A percentile compares a stretch with the other conserved stretches of the same genome.
phyloP scores from a whole-genome alignment of 164 flowering plant species.

The Magnolia kwangsiensis region DNA sequence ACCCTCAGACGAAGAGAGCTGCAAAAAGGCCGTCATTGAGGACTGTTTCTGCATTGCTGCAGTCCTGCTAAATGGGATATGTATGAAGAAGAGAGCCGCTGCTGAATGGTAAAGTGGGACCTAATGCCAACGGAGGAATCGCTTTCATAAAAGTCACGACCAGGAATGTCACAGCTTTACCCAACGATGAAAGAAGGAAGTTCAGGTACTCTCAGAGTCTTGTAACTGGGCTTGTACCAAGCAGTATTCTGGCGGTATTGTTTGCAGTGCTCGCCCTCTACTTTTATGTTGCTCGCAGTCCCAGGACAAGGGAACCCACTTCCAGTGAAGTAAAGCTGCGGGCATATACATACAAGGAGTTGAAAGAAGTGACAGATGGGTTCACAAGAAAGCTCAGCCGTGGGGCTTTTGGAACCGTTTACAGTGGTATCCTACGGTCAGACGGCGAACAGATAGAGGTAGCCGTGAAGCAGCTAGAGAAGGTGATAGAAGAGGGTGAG shows the following conservation, averaged over 20 bases:
- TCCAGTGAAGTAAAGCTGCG: slow-evolving; percentile 15
- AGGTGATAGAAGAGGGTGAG: slow-evolving; percentile 20
- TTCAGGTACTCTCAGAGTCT: background rate
- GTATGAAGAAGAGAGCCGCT: slow-evolving; percentile 23
- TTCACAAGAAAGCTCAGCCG: slow-evolving; percentile 21
- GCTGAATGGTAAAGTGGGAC: slow-evolving; percentile 14
- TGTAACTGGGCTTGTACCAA: slow-evolving; percentile 4
- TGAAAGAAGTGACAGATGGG: slow-evolving; percentile 26
- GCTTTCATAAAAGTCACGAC: slow-evolving; percentile 23
- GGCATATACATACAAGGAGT: slow-evolving; percentile 22
- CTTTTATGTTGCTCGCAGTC: background rate
- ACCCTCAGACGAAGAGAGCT: slow-evolving; percentile 11
- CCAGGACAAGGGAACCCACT: background rate
- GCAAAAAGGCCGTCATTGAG: slow-evolving; percentile 18
- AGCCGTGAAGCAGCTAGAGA: slow-evolving; percentile 31
- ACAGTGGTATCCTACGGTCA: slow-evolving; percentile 15
- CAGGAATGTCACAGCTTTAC: background rate
- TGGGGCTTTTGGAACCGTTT: slow-evolving; percentile 31
- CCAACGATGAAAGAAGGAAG: background rate
- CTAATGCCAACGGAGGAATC: slow-evolving; percentile 10
- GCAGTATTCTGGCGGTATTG: background rate
- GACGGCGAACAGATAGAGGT: slow-evolving; percentile 17
- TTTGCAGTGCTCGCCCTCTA: background rate
- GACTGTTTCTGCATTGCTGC: slow-evolving; percentile 28
- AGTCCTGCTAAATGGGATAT: slow-evolving; percentile 7